Evolutionary conservation across 2,329 filamentous ascomycete species (phyloP), one percentile per base, ranked within the genome.

Genomic region (Lasiodiplodia theobromae): DNA sequence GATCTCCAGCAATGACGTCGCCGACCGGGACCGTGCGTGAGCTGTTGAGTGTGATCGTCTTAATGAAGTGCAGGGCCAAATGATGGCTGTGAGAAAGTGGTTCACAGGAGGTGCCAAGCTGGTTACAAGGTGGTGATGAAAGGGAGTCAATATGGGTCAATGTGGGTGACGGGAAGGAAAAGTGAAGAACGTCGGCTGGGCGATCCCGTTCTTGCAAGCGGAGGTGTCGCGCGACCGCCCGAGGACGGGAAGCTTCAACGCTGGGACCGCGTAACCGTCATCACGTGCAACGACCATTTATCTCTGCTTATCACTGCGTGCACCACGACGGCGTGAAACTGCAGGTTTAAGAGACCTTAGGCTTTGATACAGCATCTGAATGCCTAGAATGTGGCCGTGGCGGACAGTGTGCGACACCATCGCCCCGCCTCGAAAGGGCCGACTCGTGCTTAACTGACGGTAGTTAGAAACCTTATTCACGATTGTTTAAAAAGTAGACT

Each of bases 31-130:
- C n/a, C 40, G 58, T 62, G 56, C 56, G 56, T 18, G 18, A 16
- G 18, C 40, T 28, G 58, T 62, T 49, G 58, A 44, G 58, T 62
- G 21, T 28, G 58, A 62, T 62, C 58, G 40, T 25, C 58, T 40
- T 62, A 40, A 40, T 11, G 40, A 8, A 34, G 40, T 31, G 14
- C 40, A 25, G 23, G 28, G 16, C 8, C 40, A n/a, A 18, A 40
- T 49, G 58, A 31, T 49, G 11, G 3, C 11, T 14, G 21, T 4
- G 23, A 34, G 58, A 3, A 10, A 34, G 40, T 10, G 14, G 25
- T 47, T 47, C 18, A 47, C 40, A 47, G 40, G 18, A 47, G 6
- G 7, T 16, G 18, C 40, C 18, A n/a, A 10, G 40, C 7, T 47
- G 40, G 40, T 47, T n/a, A 14, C 40, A n/a, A n/a, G 38, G 5